A percentile compares a stretch with the other conserved stretches of the same genome.
phyloP scores from a whole-genome alignment of 2,329 filamentous ascomycete genomes.

The Xylariaceae sp. region DNA sequence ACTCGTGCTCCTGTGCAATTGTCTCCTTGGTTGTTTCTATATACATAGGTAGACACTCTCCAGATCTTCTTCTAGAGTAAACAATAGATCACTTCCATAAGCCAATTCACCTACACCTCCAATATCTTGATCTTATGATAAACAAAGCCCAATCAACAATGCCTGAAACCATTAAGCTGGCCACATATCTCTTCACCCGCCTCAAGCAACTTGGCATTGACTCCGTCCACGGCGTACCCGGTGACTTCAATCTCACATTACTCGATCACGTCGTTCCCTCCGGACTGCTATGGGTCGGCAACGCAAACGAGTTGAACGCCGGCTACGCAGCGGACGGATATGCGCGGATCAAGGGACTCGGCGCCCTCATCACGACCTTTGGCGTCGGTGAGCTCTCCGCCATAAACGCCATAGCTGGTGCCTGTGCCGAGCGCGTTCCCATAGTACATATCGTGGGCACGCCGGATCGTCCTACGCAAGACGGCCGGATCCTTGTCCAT shows the following conservation, averaged over 20 bases:
- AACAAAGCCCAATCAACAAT: slow-evolving; percentile 3
- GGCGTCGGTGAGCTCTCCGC: slow-evolving; percentile 55
- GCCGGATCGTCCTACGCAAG: slow-evolving; percentile 41
- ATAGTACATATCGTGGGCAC: slow-evolving; percentile 56
- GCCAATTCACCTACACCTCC: too few species aligned
- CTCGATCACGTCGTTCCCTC: slow-evolving; percentile 36
- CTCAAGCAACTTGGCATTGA: slow-evolving; percentile 40
- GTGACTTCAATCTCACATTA: slow-evolving; percentile 37
- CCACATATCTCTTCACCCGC: slow-evolving; percentile 36
- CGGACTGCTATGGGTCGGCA: slow-evolving; percentile 44
- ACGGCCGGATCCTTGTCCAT: slow-evolving; percentile 41
- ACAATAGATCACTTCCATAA: too few species aligned
- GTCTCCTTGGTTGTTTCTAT: too few species aligned
- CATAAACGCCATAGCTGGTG: slow-evolving; percentile 54
- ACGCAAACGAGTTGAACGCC: slow-evolving; percentile 54
- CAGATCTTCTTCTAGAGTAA: too few species aligned
- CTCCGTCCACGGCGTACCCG: slow-evolving; percentile 44
- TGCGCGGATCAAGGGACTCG: slow-evolving; percentile 47
- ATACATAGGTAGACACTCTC: too few species aligned
- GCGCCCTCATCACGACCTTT: slow-evolving; percentile 52
- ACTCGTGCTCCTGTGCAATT: too few species aligned
- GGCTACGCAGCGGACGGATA: slow-evolving; percentile 56
- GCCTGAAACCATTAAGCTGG: slow-evolving; percentile 26
- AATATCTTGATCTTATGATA: background rate
- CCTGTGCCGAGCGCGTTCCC: slow-evolving; percentile 50